Base-by-base conservation (phyloP, 192 early-diverging fungal genomes). In the Rhizophagus clarus region DNA sequence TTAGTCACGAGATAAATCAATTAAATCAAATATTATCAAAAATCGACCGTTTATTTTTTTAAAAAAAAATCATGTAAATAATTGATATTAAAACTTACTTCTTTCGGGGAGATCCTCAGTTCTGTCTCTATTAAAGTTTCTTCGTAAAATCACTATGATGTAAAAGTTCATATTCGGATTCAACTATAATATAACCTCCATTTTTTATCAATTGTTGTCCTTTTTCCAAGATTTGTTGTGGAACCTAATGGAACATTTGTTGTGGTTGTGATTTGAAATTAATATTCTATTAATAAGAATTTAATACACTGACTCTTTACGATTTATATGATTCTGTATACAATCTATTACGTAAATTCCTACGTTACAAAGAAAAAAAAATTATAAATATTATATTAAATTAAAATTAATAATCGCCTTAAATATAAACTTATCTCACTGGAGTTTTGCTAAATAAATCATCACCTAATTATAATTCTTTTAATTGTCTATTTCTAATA, bases 101-200 rank as follows among this genome's bases (percentile, higher is more conserved):
- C 85, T 88, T 62, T 94, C 84, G 0, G 79, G 79, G 8, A 94
- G 79, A 24, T 86, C 81, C 32, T 89, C 86, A 24, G 74, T 42
- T 69, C 81, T 47, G 82, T 80, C n/a, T 81, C 81, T 6, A n/a
- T 82, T 62, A n/a, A 79, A 80, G 10, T 68, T 84, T 83, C 15
- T 89, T 87, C 4, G 79, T 37, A 80, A 92, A 94, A 37, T 94
- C 93, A n/a, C 87, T 92, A 81, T 90, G 92, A 72, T 93, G 90
- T 7, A 94, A 61, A 56, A 82, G 79, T 92, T 90, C 12, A 82
- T 84, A 66, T 91, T 91, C 9, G 87, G 83, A 72, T 88, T 1
- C 94, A 76, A 62, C 87, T 84, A 83, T 90, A 94, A 76, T 88
- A 94, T 68, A n/a, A n/a, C n/a, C 92, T 74, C 83, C 84, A 79